A percentile compares a stretch with the other conserved stretches of the same genome.
Evolutionary conservation across 495 filamentous ascomycete species (phyloP).

Genomic region (Lepidopterella palustris): DNA sequence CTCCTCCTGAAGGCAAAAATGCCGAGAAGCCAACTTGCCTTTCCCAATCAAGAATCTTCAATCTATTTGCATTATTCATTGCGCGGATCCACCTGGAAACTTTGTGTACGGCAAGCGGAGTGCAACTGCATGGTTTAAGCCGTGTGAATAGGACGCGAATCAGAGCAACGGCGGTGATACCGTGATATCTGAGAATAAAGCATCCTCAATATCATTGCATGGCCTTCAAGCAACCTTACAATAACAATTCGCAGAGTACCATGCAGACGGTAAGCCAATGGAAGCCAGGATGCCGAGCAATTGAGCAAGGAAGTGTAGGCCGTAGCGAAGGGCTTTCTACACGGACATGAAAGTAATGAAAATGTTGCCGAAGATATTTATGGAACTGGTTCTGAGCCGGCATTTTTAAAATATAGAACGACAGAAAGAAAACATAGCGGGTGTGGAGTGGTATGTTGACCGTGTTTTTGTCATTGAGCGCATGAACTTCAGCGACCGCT

Average conservation of each 20-base stretch:
- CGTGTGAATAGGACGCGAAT: not conserved
- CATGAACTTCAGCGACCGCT: conserved; percentile 7
- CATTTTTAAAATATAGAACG: not conserved
- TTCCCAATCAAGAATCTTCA: conserved; percentile 2
- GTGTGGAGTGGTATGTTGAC: conserved; percentile 18
- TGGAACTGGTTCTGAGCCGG: too few species aligned
- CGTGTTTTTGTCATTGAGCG: conserved; percentile 15
- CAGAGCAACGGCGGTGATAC: not conserved
- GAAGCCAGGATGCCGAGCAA: not conserved
- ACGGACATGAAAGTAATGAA: not conserved
- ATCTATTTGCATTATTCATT: conserved; percentile 4
- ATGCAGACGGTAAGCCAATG: conserved; percentile 8
- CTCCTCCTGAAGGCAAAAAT: too few species aligned
- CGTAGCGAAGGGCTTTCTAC: not conserved
- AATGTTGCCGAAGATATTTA: not conserved
- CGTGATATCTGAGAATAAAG: not conserved
- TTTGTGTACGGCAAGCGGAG: conserved; percentile 7
- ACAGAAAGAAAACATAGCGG: not conserved
- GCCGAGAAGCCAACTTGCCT: too few species aligned
- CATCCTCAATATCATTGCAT: not conserved
- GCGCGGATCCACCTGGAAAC: not conserved
- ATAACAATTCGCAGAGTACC: conserved; percentile 17
- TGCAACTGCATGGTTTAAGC: conserved; percentile 7
- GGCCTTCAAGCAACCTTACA: conserved; percentile 12
- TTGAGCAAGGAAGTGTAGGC: conserved; percentile 1